Evolutionary conservation across 306 rosid species (phyloP).

Genomic region (Vicia sativa): DNA sequence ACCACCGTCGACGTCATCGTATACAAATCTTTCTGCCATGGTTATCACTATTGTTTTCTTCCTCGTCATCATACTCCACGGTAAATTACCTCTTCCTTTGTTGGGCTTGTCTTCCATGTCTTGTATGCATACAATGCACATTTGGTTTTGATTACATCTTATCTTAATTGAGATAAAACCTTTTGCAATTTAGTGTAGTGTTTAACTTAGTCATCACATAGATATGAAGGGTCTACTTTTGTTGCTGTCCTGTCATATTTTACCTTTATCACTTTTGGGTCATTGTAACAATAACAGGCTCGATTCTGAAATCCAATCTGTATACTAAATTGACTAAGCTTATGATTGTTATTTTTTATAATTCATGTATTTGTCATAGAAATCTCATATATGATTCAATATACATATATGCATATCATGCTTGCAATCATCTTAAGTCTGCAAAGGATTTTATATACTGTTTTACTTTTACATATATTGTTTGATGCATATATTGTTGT

Average conservation of each 20-base stretch:
- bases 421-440: constrained; percentile 7
- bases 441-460: neutral
- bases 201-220: too few relatives aligned
- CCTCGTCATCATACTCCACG: constrained; percentile 58
- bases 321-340: constrained; percentile 9
- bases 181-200: too few relatives aligned
- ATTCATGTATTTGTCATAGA: neutral
- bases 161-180: too few relatives aligned
- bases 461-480: neutral
- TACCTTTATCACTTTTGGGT: too few relatives aligned
- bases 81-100: constrained; percentile 43
- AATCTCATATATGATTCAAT: constrained; percentile 23
- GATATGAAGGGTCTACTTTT: too few relatives aligned
- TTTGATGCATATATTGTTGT: too few relatives aligned
- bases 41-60: constrained; percentile 63
- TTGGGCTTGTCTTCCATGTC: too few relatives aligned
- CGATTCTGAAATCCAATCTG: constrained; percentile 18
- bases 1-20: constrained; percentile 46
- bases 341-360: constrained; percentile 4
- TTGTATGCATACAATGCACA: too few relatives aligned
- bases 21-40: constrained; percentile 57
- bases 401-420: neutral
- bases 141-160: constrained; percentile 5
- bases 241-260: too few relatives aligned
- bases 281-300: neutral